Evolutionary conservation across 805 yeast genomes (phyloP), one percentile per base, ranked within the genome.

Genomic region (Candida khao-thaluensis): DNA sequence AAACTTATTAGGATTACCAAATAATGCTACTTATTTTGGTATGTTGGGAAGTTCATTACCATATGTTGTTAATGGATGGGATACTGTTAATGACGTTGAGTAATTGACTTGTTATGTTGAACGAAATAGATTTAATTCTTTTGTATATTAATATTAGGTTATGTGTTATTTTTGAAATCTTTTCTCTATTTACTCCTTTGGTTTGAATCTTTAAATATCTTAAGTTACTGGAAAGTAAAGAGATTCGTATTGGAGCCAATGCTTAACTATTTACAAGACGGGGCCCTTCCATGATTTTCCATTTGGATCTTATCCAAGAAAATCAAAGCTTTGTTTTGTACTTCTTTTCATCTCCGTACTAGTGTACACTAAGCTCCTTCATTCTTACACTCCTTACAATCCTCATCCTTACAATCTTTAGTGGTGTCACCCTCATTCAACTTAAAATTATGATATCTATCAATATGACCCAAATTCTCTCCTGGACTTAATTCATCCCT

Each of bases 391-490:
- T 42, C 52, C 16, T 43, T 20, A 38, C 57, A 53, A 5, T 42
- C 50, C n/a, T 21, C 12, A 25, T 28, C n/a, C 8, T 20, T 20
- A 20, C 8, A n/a, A n/a, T 20, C 22, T 20, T 8, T 20, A 20
- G 6, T 20, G 24, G 9, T 8, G 24, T 22, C 24, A 7, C 24
- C 24, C 24, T 8, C 36, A 21, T 30, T 46, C 8, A 46, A 27
- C 10, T 20, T 15, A 25, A 23, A 38, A 26, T 41, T 38, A 5
- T 39, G 36, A 34, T 48, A 45, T 22, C 38, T 45, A 34, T 85
- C 93, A 9, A 82, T 70, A 59, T 85, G 95, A 6, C 88, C 89
- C 46, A 85, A 59, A 10, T 62, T 53, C 9, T 66, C 62, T 0
- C 60, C 66, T 0, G 88, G 89, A 35, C 66, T 74, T n/a, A 83